Base-by-base conservation (phyloP, 305 asterid genomes). In the Fraxinus platypoda region DNA sequence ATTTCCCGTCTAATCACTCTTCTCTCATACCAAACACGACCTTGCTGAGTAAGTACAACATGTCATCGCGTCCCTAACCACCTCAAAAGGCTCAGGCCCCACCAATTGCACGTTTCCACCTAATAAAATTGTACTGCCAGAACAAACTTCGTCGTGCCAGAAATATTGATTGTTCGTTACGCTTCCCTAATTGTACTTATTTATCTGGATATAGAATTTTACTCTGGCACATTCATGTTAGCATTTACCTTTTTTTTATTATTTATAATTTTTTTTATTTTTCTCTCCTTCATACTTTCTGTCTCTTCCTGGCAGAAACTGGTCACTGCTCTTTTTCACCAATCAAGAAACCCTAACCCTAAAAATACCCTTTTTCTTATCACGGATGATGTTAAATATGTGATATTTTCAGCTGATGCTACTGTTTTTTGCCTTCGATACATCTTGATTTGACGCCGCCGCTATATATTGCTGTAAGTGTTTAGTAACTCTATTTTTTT, bases 321-420 rank as follows among this genome's bases (percentile, higher is more conserved):
- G 38, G 37, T 28, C 74, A 28, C 74, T 28, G 75, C 41, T 70
- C 37, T 70, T 30, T 28, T 31, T 30, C 75, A 6, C 3, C 8
- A 70, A 30, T 70, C 75, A 28, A 70, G 41, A 66, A 70, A 28
- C 75, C 75, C 75, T 70, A 70, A 70, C 37, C 41, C 75, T 70
- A 31, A 70, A 68, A 68, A 70, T 12, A 21, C 11, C 37, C 75
- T 70, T 70, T 70, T 28, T 70, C 75, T 70, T 4, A 28, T 17
- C 75, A 9, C 33, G 7, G 72, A 28, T 30, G 75, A 70, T 68
- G 23, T 70, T 30, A 28, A 70, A 12, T 30, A 21, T 30, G 75
- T 15, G 37, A 70, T 70, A 31, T 11, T 30, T 13, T 66, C 7
- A 13, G 35, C 35, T 11, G 74, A 25, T 25, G 74, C 19, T 66